phyloP scores from a whole-genome alignment of 2,329 filamentous ascomycete species.

The Fusarium humuli region DNA sequence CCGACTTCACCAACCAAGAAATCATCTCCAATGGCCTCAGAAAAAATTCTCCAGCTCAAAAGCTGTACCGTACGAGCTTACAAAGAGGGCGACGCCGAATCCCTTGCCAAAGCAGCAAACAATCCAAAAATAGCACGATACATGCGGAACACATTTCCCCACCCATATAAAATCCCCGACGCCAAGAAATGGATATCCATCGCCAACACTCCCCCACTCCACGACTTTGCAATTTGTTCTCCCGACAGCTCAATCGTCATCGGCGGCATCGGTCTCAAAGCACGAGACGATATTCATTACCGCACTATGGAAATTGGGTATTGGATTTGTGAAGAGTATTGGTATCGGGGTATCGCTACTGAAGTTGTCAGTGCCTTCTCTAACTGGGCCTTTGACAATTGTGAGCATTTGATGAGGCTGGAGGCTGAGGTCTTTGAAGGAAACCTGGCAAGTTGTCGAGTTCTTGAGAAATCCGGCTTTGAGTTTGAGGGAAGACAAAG shows the following conservation, averaged over 20 bases:
- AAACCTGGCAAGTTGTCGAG: background rate
- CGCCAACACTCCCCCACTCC: background rate
- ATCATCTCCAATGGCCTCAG: background rate
- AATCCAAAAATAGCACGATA: background rate
- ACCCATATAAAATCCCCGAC: background rate
- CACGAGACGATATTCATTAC: background rate
- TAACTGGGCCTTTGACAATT: background rate
- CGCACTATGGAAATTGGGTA: conserved; percentile 13
- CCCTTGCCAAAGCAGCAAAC: conserved; percentile 1
- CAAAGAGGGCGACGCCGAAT: background rate
- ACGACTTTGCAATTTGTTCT: background rate
- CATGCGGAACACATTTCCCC: background rate
- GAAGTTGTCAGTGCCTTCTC: background rate
- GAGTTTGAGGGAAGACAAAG: background rate
- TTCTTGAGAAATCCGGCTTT: background rate
- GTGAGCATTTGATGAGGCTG: background rate
- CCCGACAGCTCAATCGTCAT: background rate
- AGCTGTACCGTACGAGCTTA: background rate
- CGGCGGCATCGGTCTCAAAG: background rate
- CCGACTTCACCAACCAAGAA: background rate
- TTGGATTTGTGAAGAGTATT: background rate
- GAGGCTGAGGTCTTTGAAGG: conserved; percentile 5
- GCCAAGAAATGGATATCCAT: conserved; percentile 2
- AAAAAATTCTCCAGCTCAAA: background rate
- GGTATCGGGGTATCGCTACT: background rate